Evolutionary conservation across 1,284 basidiomycete species (phyloP).

Genomic region (Boletus hoseneyae): DNA sequence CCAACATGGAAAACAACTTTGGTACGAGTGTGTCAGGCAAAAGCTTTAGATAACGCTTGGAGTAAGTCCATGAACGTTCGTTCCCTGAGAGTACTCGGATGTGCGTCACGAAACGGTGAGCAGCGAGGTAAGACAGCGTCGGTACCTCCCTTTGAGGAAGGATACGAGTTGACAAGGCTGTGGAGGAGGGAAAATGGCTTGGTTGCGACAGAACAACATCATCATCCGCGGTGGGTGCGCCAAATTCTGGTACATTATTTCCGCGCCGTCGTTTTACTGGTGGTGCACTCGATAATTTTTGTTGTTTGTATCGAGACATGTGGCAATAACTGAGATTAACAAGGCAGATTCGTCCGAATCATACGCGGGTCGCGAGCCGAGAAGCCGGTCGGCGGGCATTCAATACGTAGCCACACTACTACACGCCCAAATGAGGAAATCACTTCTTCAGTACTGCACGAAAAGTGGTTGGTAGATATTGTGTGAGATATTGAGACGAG

Average conservation of each 20-base stretch:
- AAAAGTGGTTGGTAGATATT: too few species aligned
- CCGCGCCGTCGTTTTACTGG: constrained; percentile 34
- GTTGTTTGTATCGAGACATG: too few species aligned
- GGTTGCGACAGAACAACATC: constrained; percentile 28
- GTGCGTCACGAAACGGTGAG: constrained; percentile 48
- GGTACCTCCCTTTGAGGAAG: constrained; percentile 37
- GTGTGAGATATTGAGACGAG: too few species aligned
- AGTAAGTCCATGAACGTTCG: constrained; percentile 37
- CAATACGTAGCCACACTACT: too few species aligned
- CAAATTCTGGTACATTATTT: constrained; percentile 29
- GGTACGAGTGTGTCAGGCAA: constrained; percentile 54
- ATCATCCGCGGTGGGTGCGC: constrained; percentile 44
- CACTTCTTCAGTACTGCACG: too few species aligned
- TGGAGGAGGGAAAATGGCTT: constrained; percentile 44
- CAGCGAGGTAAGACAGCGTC: constrained; percentile 47
- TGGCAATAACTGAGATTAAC: too few species aligned
- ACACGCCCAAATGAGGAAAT: too few species aligned
- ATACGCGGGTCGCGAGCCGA: too few species aligned
- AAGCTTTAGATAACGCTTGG: constrained; percentile 40
- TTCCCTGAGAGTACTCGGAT: constrained; percentile 41
- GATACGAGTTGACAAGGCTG: constrained; percentile 46
- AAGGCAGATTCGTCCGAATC: too few species aligned
- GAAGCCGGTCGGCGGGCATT: too few species aligned
- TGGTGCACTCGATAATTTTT: too few species aligned
- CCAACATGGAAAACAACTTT: constrained; percentile 50